These are phyloP conservation scores for Seminavis robusta DNA, from an alignment of 108 stramenopile genomes.

Conservation along the genomic window DNA sequence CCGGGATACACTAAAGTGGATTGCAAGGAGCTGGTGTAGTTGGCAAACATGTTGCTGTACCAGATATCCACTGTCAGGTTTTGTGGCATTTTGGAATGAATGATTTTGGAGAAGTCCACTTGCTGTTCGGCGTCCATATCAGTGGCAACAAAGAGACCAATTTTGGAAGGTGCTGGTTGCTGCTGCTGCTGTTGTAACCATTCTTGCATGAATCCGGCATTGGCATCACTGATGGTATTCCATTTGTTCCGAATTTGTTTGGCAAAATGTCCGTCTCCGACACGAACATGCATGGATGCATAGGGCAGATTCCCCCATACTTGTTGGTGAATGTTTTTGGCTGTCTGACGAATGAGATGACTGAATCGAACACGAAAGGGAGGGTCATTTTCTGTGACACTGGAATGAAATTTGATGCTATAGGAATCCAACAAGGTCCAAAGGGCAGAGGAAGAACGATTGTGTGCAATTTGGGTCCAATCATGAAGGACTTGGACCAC, in stretches of 20 bases:
- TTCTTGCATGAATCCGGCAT: background rate
- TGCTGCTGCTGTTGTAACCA: background rate
- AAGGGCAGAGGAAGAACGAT: too few relatives aligned
- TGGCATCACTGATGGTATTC: background rate
- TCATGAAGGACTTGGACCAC: too few relatives aligned
- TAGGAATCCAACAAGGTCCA: slow-evolving; percentile 1
- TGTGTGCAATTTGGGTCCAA: background rate
- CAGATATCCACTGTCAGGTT: too few relatives aligned
- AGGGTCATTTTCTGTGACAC: background rate
- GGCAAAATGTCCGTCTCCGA: background rate
- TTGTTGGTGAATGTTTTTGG: background rate
- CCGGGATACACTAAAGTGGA: too few relatives aligned
- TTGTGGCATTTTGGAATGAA: too few relatives aligned
- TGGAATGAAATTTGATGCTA: background rate
- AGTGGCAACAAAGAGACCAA: slow-evolving; percentile 6
- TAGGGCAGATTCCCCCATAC: slow-evolving; percentile 1
- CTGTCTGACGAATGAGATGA: background rate
- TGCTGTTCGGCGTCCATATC: too few relatives aligned
- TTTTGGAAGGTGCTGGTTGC: background rate
- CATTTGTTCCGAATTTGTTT: background rate
- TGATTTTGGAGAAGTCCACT: too few relatives aligned
- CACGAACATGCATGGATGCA: slow-evolving; percentile 1
- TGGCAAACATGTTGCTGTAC: too few relatives aligned
- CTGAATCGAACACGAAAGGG: background rate
- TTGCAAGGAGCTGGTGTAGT: too few relatives aligned